phyloP scores from a whole-genome alignment of 2,329 filamentous ascomycete species.

The Fusarium cyanostomum region DNA sequence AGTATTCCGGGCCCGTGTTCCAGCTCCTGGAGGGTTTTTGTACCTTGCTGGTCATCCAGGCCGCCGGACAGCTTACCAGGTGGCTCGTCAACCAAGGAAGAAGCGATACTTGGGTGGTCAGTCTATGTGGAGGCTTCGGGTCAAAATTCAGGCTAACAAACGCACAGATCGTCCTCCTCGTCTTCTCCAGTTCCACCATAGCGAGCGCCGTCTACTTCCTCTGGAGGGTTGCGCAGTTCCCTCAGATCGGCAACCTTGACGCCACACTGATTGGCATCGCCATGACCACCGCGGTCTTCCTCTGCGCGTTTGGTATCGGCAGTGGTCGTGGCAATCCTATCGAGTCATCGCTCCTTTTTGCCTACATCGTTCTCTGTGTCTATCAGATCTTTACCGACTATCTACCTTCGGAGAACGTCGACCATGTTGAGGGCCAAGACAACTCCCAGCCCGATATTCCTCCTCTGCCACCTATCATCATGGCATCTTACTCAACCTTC shows the following conservation, averaged over 20 bases:
- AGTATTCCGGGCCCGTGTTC: constrained; percentile 93
- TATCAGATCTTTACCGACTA: constrained; percentile 99
- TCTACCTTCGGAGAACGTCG: constrained; percentile 76
- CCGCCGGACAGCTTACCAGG: constrained; percentile 90
- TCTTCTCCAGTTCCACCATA: constrained; percentile 89
- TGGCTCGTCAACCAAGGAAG: constrained; percentile 94
- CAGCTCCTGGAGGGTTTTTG: constrained; percentile 97
- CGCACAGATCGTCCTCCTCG: constrained; percentile 83
- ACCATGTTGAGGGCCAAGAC: constrained; percentile 60
- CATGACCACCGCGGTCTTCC: constrained; percentile 90
- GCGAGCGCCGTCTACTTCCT: constrained; percentile 96
- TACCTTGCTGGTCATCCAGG: constrained; percentile 94
- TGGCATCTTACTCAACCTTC: constrained; percentile 96
- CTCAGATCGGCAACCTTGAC: constrained; percentile 90
- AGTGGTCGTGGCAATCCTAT: constrained; percentile 94
- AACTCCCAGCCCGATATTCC: constrained; percentile 84
- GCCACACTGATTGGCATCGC: constrained; percentile 92
- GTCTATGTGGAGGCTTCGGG: constrained; percentile 45
- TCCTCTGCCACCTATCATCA: constrained; percentile 95
- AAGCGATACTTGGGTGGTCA: constrained; percentile 96
- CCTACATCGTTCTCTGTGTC: constrained; percentile 97
- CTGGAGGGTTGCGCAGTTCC: constrained; percentile 93
- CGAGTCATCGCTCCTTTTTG: constrained; percentile 93
- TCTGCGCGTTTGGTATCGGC: constrained; percentile 93
- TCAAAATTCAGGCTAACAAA: constrained; percentile 46